Percentiles rank a stretch among this genome's conserved stretches.
Conservation (phyloP, 257 asterid genomes). For the Galeopsis tetrahit region DNA sequence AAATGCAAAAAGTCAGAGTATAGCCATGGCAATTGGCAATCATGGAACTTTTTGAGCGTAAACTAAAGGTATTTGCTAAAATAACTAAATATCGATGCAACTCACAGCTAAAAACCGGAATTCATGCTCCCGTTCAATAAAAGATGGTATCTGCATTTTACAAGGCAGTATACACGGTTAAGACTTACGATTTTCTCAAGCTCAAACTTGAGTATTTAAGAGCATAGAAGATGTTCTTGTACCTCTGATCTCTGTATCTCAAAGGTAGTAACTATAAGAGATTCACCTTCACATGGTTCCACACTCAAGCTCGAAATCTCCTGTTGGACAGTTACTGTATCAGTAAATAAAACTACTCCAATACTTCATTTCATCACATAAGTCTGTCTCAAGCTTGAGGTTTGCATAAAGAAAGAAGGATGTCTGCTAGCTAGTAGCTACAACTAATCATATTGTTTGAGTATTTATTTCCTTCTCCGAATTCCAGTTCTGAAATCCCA, state of each 20-base stretch:
- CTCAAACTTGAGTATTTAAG: conserved; percentile 16
- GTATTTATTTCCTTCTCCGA: conserved; percentile 5
- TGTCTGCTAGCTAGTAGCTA: conserved; percentile 2
- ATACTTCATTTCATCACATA: conserved; percentile 2
- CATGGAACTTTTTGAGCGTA: background rate
- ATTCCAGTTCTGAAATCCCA: conserved; percentile 19
- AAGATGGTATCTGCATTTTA: conserved; percentile 76
- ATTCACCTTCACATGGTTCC: conserved; percentile 83
- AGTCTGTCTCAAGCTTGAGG: background rate
- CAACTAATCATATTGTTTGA: background rate
- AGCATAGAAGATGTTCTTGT: conserved; percentile 29
- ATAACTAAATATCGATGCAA: conserved; percentile 23
- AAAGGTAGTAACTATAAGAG: conserved; percentile 72
- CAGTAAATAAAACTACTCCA: conserved; percentile 22
- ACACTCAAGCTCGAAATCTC: conserved; percentile 97
- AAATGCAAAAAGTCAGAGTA: conserved; percentile 4
- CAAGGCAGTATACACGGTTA: conserved; percentile 34
- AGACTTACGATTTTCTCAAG: conserved; percentile 31
- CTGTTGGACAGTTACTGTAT: conserved; percentile 43
- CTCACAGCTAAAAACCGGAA: conserved; percentile 95
- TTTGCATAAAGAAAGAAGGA: conserved; percentile 1
- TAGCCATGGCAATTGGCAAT: conserved; percentile 19
- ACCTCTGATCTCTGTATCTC: conserved; percentile 95
- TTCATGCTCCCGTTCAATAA: conserved; percentile 95
- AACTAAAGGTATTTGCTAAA: background rate